Evolutionary conservation across 306 rosid genomes (phyloP), one percentile per base, ranked within the genome.

Genomic region (Prunus mume): DNA sequence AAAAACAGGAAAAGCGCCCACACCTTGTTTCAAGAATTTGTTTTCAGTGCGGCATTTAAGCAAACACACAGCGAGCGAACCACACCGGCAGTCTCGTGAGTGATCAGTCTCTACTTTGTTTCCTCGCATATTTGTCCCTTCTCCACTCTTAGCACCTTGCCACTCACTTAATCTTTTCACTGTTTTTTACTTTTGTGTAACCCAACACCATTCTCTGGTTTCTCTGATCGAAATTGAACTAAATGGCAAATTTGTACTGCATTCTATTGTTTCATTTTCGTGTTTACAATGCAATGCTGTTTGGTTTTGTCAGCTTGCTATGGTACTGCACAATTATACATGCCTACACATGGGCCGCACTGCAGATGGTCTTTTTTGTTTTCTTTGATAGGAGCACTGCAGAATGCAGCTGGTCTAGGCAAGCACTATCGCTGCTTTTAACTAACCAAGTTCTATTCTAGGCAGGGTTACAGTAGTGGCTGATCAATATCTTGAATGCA

Each of bases 31-130:
- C 65, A 27, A 60, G 34, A 9, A 27, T 32, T 52, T 71, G 64
- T 70, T 30, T 71, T 18, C 46, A 20, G 19, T 47, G 75, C 57
- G 70, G 69, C 75, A 69, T 58, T 69, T 22, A 0, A 50, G 14
- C 81, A 54, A 69, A 78, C 76, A 70, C 32, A 5, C 32, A 24
- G 58, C 28, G 65, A 28, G 55, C 41, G 38, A 50, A 54, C n/a
- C 49, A 76, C 67, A 76, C 57, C 80, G 8, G 43, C 43, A 66
- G 30, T 38, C 72, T 65, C 71, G 78, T 51, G 72, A 75, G 64
- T 62, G 28, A 25, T 47, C 46, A 62, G 19, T 10, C 2, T 68
- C 32, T 65, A 32, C 49, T 64, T 64, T 56, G 28, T 55, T 28
- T 54, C 2, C 13, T 47, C 60, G 28, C 47, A 75, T 14, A 13